Percentiles rank a stretch among this genome's conserved stretches.
Evolutionary conservation across 2,329 filamentous ascomycete species (phyloP).

Genomic region (Aaosphaeria pasadenensis): DNA sequence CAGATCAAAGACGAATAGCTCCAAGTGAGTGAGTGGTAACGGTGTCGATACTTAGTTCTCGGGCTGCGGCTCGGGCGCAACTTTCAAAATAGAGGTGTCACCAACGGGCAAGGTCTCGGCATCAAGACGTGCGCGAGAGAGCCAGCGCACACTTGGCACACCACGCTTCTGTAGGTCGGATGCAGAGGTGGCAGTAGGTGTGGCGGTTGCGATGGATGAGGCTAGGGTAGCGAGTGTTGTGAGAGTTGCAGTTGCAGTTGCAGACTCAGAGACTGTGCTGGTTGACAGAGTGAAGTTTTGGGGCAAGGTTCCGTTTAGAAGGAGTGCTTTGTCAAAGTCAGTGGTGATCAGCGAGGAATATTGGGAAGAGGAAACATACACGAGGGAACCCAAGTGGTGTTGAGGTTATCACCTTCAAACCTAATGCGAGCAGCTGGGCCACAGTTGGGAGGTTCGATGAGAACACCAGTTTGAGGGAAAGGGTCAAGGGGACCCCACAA

Average conservation of each 20-base stretch:
- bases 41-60: too few relatives aligned
- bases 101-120: not conserved
- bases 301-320: conserved; percentile 1
- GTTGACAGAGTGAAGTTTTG: not conserved
- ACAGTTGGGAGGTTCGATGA: conserved; percentile 2
- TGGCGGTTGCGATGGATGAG: not conserved
- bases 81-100: not conserved
- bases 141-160: conserved; percentile 1
- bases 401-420: conserved; percentile 1
- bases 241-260: not conserved
- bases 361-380: not conserved
- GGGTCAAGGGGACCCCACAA: conserved; percentile 32
- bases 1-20: too few relatives aligned
- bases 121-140: conserved; percentile 1
- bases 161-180: not conserved
- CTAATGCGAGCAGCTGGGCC: not conserved
- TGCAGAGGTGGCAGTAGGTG: not conserved
- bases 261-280: not conserved
- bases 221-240: too few relatives aligned
- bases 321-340: not conserved
- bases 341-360: not conserved
- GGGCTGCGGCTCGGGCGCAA: not conserved
- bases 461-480: conserved; percentile 14
- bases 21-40: too few relatives aligned
- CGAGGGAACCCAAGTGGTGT: conserved; percentile 1